phyloP scores from a whole-genome alignment of 805 yeast genomes.

The Candida verbasci region DNA sequence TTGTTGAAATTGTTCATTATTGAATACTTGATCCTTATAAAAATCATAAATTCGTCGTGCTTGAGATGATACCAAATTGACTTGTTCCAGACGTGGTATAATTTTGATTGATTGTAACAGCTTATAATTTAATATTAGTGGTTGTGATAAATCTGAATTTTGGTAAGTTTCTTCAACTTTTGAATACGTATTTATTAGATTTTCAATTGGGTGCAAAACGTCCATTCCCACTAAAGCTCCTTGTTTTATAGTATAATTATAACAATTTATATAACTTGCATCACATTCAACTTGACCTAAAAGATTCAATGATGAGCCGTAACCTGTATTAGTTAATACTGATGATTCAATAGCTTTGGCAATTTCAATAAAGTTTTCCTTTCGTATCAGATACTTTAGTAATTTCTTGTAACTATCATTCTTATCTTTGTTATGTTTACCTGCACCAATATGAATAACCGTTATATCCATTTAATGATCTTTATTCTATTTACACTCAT shows the following conservation, averaged over 20 bases:
- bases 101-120: constrained; percentile 1
- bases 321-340: constrained; percentile 46
- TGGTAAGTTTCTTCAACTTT: constrained; percentile 18
- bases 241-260: background rate
- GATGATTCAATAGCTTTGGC: constrained; percentile 31
- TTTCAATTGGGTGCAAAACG: constrained; percentile 24
- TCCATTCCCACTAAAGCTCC: constrained; percentile 17
- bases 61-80: constrained; percentile 5
- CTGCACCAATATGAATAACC: constrained; percentile 51
- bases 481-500: too few species aligned
- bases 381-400: constrained; percentile 20
- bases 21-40: constrained; percentile 8
- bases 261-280: constrained; percentile 27
- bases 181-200: constrained; percentile 19
- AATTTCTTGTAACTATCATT: constrained; percentile 21
- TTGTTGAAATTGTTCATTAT: background rate
- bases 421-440: constrained; percentile 30
- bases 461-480: constrained; percentile 2
- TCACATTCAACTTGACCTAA: constrained; percentile 44
- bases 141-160: constrained; percentile 21
- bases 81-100: background rate
- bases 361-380: constrained; percentile 10
- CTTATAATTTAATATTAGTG: constrained; percentile 24
- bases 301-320: constrained; percentile 41
- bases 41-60: constrained; percentile 8